A percentile compares a stretch with the other conserved stretches of the same genome.
phyloP scores from a whole-genome alignment of 495 filamentous ascomycete species.

The Glarea lozoyensis region DNA sequence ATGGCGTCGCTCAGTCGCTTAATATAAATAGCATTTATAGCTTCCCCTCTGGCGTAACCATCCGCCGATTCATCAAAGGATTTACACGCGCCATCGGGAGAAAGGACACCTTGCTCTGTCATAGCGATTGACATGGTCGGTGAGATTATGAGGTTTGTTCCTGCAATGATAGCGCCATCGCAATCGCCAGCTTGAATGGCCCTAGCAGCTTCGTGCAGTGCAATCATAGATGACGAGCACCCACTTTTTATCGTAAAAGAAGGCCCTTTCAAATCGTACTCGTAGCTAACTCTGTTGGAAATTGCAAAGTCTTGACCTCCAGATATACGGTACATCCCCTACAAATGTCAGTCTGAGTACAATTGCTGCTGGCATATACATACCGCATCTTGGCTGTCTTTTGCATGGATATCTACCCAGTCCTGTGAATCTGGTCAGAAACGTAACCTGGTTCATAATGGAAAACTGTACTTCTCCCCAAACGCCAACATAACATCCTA shows the following conservation, averaged over 20 bases:
- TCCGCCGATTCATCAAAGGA: slow-evolving; percentile 53
- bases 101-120: slow-evolving; percentile 2
- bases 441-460: not conserved
- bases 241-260: slow-evolving; percentile 70
- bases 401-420: slow-evolving; percentile 25
- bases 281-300: slow-evolving; percentile 20
- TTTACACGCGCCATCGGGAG: slow-evolving; percentile 34
- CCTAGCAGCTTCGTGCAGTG: not conserved
- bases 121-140: not conserved
- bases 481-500: slow-evolving; percentile 24
- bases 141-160: slow-evolving; percentile 8
- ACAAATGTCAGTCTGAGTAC: not conserved
- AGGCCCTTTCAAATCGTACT: not conserved
- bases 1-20: slow-evolving; percentile 51
- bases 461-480: slow-evolving; percentile 19
- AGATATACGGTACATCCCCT: not conserved
- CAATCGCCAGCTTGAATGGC: slow-evolving; percentile 3
- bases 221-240: slow-evolving; percentile 51
- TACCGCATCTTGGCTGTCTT: slow-evolving; percentile 34
- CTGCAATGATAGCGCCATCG: slow-evolving; percentile 2
- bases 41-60: slow-evolving; percentile 61
- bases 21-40: slow-evolving; percentile 44
- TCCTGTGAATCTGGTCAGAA: slow-evolving; percentile 11
- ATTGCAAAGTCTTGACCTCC: slow-evolving; percentile 14
- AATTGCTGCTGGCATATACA: not conserved